Evolutionary conservation across 106 monocot genomes (phyloP).

Genomic region (Amphibolis antarctica): DNA sequence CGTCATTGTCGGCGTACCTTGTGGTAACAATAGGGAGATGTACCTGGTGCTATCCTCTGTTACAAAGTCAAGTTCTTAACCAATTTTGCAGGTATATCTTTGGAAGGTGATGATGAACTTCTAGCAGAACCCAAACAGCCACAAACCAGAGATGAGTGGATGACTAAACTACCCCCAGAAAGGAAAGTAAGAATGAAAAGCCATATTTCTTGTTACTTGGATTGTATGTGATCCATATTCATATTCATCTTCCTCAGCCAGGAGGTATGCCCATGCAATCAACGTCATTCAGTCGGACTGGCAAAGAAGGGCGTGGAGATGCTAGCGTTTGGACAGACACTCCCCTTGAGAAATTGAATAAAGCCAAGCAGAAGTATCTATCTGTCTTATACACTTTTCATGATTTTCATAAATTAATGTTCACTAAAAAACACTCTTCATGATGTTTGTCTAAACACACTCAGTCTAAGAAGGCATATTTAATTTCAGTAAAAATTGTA

Average conservation of each 20-base stretch:
- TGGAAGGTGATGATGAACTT: slow-evolving; percentile 93
- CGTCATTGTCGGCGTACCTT: too few relatives aligned
- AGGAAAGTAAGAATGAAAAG: slow-evolving; percentile 49
- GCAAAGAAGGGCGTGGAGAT: slow-evolving; percentile 90
- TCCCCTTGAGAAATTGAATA: slow-evolving; percentile 68
- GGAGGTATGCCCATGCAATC: slow-evolving; percentile 81
- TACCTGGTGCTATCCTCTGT: neutral
- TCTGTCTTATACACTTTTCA: neutral
- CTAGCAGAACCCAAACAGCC: slow-evolving; percentile 40
- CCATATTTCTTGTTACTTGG: neutral
- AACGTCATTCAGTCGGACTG: slow-evolving; percentile 60
- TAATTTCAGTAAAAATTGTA: too few relatives aligned
- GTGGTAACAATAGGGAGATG: neutral
- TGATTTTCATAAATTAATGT: too few relatives aligned
- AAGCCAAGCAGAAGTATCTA: slow-evolving; percentile 72
- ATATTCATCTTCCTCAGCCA: slow-evolving; percentile 23
- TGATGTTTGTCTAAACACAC: too few relatives aligned
- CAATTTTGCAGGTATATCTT: slow-evolving; percentile 54
- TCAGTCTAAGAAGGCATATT: too few relatives aligned
- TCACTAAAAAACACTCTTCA: too few relatives aligned
- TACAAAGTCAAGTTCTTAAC: neutral
- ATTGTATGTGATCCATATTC: neutral
- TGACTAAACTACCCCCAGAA: slow-evolving; percentile 92
- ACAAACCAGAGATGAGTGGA: slow-evolving; percentile 90
- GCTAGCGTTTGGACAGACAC: slow-evolving; percentile 76